Evolutionary conservation across 2,329 filamentous ascomycete genomes (phyloP), one percentile per base, ranked within the genome.

Genomic region (Nemania sp.): DNA sequence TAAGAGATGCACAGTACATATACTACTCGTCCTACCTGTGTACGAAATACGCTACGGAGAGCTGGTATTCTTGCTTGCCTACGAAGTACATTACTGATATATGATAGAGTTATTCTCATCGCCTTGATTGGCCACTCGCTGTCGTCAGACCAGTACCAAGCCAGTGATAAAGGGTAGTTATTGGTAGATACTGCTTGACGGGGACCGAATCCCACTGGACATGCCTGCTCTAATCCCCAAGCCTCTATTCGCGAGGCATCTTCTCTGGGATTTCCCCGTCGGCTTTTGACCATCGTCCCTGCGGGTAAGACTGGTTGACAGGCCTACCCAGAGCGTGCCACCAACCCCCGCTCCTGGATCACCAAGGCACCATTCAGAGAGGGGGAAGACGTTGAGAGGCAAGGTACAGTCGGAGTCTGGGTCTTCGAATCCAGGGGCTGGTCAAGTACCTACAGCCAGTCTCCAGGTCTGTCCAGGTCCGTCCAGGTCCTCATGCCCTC

Each of bases 271-370:
- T 24, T 9, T 24, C 33, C 40, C 40, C 42, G 40, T 44, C 30
- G 41, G 31, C 42, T 15, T 46, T 48, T 49, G 47, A 39, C 44
- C 44, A 40, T 23, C 47, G 19, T 14, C 11, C 22, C 54, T 60
- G 47, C 54, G 41, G 24, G 54, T 49, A 37, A 52, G 57, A 60
- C 57, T 60, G 55, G 55, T 51, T 23, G 41, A 51, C 40, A 49
- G 47, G 43, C 47, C 31, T 58, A 42, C 20, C 33, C 26, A 40
- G 33, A 22, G 33, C 17, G 51, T 20, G 33, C 57, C 55, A 57
- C 57, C 40, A 43, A 26, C 49, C 40, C 50, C 40, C 52, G 46
- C 43, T 30, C 48, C 42, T 36, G 30, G 52, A 17, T 46, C 49
- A 49, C 36, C 45, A 22, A 36, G 40, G 43, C 49, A 30, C 56